phyloP scores from a whole-genome alignment of 1,284 basidiomycete genomes.

The Pseudozyma sp. region DNA sequence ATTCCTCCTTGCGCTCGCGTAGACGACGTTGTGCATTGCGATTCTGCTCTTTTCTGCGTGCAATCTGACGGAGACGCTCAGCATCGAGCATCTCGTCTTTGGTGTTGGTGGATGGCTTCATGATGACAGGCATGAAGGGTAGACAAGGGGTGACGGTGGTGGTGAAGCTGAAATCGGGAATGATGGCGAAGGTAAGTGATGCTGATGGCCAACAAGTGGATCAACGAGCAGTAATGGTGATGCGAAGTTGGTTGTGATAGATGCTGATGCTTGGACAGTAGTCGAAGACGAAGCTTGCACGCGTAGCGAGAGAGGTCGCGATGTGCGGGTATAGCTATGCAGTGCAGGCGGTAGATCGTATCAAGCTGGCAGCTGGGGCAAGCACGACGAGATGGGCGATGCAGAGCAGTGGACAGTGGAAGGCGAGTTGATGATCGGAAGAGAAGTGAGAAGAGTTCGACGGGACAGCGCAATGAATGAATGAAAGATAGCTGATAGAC shows the following conservation, averaged over 20 bases:
- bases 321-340: neutral
- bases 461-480: neutral
- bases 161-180: neutral
- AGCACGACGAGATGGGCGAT: slow-evolving; percentile 17
- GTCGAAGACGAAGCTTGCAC: neutral
- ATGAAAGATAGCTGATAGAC: neutral
- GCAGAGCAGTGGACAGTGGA: neutral
- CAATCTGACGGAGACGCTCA: slow-evolving; percentile 47
- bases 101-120: slow-evolving; percentile 22
- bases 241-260: no score
- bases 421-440: slow-evolving; percentile 1
- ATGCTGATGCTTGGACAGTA: neutral
- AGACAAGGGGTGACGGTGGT: neutral
- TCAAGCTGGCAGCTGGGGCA: slow-evolving; percentile 21
- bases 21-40: slow-evolving; percentile 52
- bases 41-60: slow-evolving; percentile 53
- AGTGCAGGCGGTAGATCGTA: slow-evolving; percentile 9
- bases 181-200: neutral
- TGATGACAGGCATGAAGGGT: slow-evolving; percentile 28
- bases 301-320: slow-evolving; percentile 1
- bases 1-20: slow-evolving; percentile 52
- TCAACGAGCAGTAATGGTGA: no score
- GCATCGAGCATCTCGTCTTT: slow-evolving; percentile 34
- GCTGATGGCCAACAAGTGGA: neutral
- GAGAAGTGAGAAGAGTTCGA: neutral